These are phyloP conservation scores for Boletus vermiculosoides DNA, from an alignment of 768 basidiomycete species.

Conservation along the genomic window DNA sequence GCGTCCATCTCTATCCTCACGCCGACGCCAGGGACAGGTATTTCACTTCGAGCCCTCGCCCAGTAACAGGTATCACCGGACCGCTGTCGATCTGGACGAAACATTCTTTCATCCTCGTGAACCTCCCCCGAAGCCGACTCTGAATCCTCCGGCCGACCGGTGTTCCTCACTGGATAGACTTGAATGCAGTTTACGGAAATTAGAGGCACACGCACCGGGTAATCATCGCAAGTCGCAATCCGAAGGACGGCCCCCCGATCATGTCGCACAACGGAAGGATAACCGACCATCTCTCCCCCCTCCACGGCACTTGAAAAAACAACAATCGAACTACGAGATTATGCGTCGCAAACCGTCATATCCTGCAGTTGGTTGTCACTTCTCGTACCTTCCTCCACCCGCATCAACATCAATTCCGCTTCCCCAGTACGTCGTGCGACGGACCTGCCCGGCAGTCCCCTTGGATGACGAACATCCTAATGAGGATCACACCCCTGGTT, in stretches of 20 bases:
- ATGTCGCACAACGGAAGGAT: neutral
- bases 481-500: slow-evolving; percentile 12
- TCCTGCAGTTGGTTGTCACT: slow-evolving; percentile 2
- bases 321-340: slow-evolving; percentile 8
- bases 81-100: slow-evolving; percentile 6
- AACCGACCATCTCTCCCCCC: slow-evolving; percentile 25
- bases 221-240: slow-evolving; percentile 24
- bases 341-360: neutral
- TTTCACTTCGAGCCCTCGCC: slow-evolving; percentile 17
- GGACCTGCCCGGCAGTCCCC: neutral
- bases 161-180: slow-evolving; percentile 34
- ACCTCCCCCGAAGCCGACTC: slow-evolving; percentile 23
- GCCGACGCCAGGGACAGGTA: slow-evolving; percentile 28
- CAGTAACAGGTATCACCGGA: neutral
- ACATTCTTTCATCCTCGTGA: slow-evolving; percentile 17
- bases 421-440: neutral
- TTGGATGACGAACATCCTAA: neutral
- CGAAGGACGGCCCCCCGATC: slow-evolving; percentile 7
- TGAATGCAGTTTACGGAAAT: slow-evolving; percentile 34
- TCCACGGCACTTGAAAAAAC: slow-evolving; percentile 13
- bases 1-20: slow-evolving; percentile 8
- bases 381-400: slow-evolving; percentile 9
- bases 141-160: slow-evolving; percentile 14
- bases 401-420: neutral
- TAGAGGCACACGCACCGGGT: slow-evolving; percentile 31